Base-by-base conservation (phyloP, 2,329 filamentous ascomycete genomes). In the Acephala macrosclerotiorum region DNA sequence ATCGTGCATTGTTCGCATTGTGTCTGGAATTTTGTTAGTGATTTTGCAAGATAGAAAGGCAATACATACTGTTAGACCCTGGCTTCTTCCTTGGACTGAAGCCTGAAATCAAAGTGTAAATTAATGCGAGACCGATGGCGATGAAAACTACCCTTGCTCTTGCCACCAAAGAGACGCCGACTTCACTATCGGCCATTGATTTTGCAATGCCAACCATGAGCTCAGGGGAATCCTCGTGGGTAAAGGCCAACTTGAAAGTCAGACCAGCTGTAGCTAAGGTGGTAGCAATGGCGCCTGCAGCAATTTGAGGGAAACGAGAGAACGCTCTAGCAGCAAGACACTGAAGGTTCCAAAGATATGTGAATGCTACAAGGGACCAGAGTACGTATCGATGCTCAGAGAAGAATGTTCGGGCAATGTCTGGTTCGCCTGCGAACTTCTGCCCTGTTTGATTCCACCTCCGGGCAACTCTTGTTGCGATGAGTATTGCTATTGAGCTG, bases 361-460 rank as follows among this genome's bases (percentile, higher is more conserved):
- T 89, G 14, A 85, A 77, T 45, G 88, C 82, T 25, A 97, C 84
- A 11, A 97, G 79, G 1, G 78, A 71, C 96, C 96, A 99, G 3
- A 99, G 85, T 0, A 91, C 75, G 33, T 82, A 77, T 1, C 89
- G 88, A 64, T 92, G 85, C 0, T 84, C 80, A 18, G 85, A 80
- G 61, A 97, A 82, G 74, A 93, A 91, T 5, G 79, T 82, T 66
- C 91, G 92, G 68, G 92, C 91, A 55, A 98, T 92, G 74, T 98
- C 96, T 29, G 93, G 88, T 45, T 90, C 91, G n/a, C 94, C 94
- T 1, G 96, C 91, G 73, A 93, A 94, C 77, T 99, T 99, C 76
- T 98, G 95, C 4, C 96, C 96, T 0, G 96, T 98, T 77, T 98
- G 96, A 75, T 98, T 98, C 95, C 95, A 99, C 63, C 91, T 86